These are phyloP conservation scores for Leccinum olivaceopallidum DNA, from an alignment of 768 basidiomycete genomes.

Conservation along the genomic window DNA sequence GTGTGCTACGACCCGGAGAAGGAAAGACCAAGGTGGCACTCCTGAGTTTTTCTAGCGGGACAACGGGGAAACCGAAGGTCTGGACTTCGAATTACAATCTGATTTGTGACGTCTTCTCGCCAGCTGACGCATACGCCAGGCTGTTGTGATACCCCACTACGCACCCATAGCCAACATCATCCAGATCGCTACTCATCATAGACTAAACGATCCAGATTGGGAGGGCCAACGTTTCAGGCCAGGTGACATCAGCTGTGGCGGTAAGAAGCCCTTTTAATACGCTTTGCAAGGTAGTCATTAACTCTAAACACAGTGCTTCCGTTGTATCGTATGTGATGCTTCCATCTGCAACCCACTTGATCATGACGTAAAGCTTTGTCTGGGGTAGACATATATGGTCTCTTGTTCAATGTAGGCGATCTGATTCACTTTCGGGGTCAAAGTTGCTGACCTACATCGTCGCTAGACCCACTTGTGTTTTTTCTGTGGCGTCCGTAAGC, in stretches of 20 bases:
- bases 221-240: constrained; percentile 54
- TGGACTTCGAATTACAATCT: not conserved
- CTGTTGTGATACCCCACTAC: constrained; percentile 62
- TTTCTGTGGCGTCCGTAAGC: constrained; percentile 50
- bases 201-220: constrained; percentile 44
- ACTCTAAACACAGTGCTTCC: constrained; percentile 47
- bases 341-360: not conserved
- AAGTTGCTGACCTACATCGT: constrained; percentile 23
- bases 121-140: constrained; percentile 32
- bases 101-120: not conserved
- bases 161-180: constrained; percentile 62
- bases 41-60: constrained; percentile 73
- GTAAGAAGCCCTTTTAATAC: constrained; percentile 35
- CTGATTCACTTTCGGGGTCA: not conserved
- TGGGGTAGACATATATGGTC: constrained; percentile 60
- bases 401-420: constrained; percentile 54
- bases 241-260: constrained; percentile 61
- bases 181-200: constrained; percentile 55
- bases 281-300: constrained; percentile 1
- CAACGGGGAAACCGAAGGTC: constrained; percentile 75
- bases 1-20: constrained; percentile 54
- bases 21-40: constrained; percentile 70
- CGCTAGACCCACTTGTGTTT: constrained; percentile 57
- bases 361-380: not conserved
- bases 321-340: constrained; percentile 51